Evolutionary conservation across 78 protist genomes (phyloP), one percentile per base, ranked within the genome.

Genomic region (Dictyostelium citrinum): DNA sequence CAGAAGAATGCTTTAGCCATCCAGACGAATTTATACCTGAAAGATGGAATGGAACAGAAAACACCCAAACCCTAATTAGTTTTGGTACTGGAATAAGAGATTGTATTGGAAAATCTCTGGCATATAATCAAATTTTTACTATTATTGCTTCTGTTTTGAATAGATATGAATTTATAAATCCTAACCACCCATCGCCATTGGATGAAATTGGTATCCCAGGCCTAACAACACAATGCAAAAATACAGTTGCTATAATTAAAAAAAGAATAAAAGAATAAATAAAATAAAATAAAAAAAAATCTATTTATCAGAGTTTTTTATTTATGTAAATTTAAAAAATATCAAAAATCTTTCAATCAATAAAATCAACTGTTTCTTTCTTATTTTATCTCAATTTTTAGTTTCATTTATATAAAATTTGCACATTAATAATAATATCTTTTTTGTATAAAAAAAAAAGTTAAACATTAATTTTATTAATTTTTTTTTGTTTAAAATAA

Each of bases 11-110:
- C 1, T 86, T 35, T 71, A 46, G 24, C 0, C 7, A 39, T 0
- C 92, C 92, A 24, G 6, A 43, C 4, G 10, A 61, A 24, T 86
- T 77, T 20, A 77, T 33, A 14, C 92, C 92, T 14, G 70, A 51
- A 17, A 86, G 92, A 39, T 39, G 43, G 43, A 39, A 39, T 39
- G 43, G 43, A 39, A 1, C 0, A 5, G 43, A 39, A 39, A 39
- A 39, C 43, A 5, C 43, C 5, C 43, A 39, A 39, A 17, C 49
- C 1, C 9, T 75, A 39, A 39, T 46, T 24, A 29, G 10, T 75
- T 22, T 39, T 39, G 43, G 43, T 39, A 39, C 43, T 5, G 92
- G 92, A 37, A 20, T 37, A 27, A 49, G 92, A 43, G 22, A 39
- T 29, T 86, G 92, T 77, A 22, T 45, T 49, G 83, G 83, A 17